phyloP scores from a whole-genome alignment of 1,139 yeast species.

The Zygosaccharomyces pseudobailii region DNA sequence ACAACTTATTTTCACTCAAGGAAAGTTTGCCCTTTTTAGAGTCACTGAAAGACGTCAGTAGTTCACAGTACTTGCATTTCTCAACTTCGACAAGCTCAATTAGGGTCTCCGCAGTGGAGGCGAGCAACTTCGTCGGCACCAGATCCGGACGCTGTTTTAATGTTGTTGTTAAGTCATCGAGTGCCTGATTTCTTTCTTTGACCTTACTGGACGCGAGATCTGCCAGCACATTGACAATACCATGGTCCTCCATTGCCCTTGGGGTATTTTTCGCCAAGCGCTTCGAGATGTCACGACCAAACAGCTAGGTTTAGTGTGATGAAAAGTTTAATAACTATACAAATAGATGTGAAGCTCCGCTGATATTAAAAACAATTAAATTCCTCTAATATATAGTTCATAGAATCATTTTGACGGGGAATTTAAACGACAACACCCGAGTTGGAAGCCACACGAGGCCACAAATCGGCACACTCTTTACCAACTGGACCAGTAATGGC shows the following conservation, averaged over 20 bases:
- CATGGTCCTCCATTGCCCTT: constrained; percentile 6
- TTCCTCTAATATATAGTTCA: constrained; percentile 13
- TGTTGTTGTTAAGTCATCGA: constrained; percentile 38
- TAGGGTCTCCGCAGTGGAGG: constrained; percentile 37
- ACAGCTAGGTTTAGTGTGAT: neutral
- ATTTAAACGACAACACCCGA: constrained; percentile 99
- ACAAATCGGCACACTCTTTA: constrained; percentile 99
- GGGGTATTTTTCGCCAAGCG: too few species aligned
- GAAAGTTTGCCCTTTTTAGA: constrained; percentile 21
- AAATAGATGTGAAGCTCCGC: constrained; percentile 4
- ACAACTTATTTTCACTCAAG: constrained; percentile 40
- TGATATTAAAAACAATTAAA: constrained; percentile 13
- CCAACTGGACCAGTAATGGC: constrained; percentile 99
- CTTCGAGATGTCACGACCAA: too few species aligned
- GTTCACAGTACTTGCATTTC: constrained; percentile 34
- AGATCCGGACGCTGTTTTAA: constrained; percentile 24
- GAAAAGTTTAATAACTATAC: constrained; percentile 2
- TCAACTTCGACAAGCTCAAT: constrained; percentile 44
- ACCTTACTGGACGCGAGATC: constrained; percentile 44
- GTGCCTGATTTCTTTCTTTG: constrained; percentile 51
- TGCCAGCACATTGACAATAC: constrained; percentile 20
- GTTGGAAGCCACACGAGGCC: constrained; percentile 99
- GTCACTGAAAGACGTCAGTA: constrained; percentile 6
- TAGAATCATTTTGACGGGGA: constrained; percentile 13
- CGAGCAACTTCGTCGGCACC: constrained; percentile 24